phyloP scores from a whole-genome alignment of 2,329 filamentous ascomycete species.

The Cordyceps farinosa region DNA sequence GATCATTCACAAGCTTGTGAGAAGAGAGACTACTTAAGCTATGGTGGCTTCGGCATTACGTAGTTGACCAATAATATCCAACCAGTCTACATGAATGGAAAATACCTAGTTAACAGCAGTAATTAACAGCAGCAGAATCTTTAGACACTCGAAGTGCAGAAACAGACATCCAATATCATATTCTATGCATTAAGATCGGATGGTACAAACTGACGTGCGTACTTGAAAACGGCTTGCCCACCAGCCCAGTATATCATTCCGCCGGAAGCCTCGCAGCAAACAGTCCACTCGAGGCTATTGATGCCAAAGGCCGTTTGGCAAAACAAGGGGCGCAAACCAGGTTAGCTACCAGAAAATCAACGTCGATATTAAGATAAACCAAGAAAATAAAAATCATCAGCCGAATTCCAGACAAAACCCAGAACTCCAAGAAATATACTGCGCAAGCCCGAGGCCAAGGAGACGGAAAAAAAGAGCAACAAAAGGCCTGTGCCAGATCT shows the following conservation, averaged over 20 bases:
- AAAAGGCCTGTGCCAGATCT: slow-evolving; percentile 4
- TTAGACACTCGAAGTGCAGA: background rate
- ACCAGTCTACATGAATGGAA: too few species aligned
- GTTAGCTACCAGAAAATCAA: slow-evolving; percentile 13
- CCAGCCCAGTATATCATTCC: slow-evolving; percentile 8
- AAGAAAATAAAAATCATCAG: slow-evolving; percentile 35
- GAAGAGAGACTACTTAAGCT: too few species aligned
- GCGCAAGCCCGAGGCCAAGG: slow-evolving; percentile 27
- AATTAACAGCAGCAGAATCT: background rate
- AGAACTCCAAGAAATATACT: slow-evolving; percentile 41
- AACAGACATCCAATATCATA: slow-evolving; percentile 15
- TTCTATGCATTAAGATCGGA: slow-evolving; percentile 15
- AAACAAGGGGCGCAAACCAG: background rate
- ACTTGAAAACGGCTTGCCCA: slow-evolving; percentile 4
- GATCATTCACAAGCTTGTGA: background rate
- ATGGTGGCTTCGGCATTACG: background rate
- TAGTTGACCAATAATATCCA: background rate
- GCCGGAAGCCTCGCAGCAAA: background rate
- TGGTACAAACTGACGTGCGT: slow-evolving; percentile 8
- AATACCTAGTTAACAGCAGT: too few species aligned
- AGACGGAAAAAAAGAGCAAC: slow-evolving; percentile 14
- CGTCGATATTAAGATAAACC: slow-evolving; percentile 23
- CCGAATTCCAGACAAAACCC: slow-evolving; percentile 36
- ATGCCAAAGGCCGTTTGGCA: background rate
- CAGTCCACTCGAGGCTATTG: background rate